Conservation (phyloP, 805 yeast genomes). For the Pachysolen tannophilus region DNA sequence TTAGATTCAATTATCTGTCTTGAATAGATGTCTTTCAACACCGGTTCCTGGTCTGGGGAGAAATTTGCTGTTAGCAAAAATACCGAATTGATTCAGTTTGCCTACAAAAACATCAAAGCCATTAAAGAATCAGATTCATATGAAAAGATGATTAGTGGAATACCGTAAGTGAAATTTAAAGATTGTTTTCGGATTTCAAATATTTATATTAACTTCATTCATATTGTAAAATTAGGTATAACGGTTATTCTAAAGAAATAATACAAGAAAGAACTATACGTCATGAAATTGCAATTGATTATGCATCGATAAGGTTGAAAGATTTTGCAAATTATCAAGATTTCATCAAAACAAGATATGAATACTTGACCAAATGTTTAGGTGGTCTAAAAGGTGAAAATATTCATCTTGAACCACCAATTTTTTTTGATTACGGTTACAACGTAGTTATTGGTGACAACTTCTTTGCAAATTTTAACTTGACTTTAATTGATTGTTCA, state of each 20-base stretch:
- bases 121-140: constrained; percentile 29
- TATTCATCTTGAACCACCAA: constrained; percentile 47
- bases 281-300: constrained; percentile 30
- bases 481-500: constrained; percentile 50
- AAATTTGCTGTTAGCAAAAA: constrained; percentile 17
- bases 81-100: constrained; percentile 13
- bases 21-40: too few species aligned
- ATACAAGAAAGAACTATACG: constrained; percentile 21
- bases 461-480: constrained; percentile 54
- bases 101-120: constrained; percentile 12
- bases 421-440: constrained; percentile 58
- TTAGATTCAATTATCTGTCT: too few species aligned
- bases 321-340: constrained; percentile 22
- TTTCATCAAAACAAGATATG: constrained; percentile 28
- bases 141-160: constrained; percentile 48
- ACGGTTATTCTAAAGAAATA: constrained; percentile 17
- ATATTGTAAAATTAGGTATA: too few species aligned
- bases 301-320: constrained; percentile 24
- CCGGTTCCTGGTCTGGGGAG: too few species aligned
- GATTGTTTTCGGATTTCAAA: constrained; percentile 29
- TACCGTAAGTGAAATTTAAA: too few species aligned
- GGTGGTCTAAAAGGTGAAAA: constrained; percentile 39
- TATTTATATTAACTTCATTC: too few species aligned
- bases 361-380: constrained; percentile 30
- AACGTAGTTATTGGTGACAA: constrained; percentile 49